phyloP scores from a whole-genome alignment of 2,329 filamentous ascomycete genomes.

The Trichophyton simii region DNA sequence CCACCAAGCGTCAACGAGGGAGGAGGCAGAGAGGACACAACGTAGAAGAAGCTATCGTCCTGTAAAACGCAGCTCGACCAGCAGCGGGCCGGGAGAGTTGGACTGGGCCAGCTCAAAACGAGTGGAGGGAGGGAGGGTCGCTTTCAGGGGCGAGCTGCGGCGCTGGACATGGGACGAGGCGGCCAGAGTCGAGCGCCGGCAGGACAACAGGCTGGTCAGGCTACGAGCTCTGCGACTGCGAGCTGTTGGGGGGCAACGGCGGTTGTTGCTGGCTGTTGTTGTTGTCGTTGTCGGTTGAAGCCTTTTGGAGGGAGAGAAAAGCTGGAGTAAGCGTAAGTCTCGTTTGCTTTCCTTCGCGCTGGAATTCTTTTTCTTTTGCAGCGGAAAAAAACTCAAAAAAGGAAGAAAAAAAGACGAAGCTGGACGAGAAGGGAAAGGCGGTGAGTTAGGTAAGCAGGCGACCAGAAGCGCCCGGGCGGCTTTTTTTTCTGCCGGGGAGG shows the following conservation, averaged over 20 bases:
- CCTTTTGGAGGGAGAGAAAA: too few species aligned
- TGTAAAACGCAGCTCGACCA: neutral
- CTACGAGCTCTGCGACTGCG: neutral
- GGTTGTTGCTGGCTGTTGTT: too few species aligned
- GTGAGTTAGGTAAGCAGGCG: neutral
- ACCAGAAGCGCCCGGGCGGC: neutral
- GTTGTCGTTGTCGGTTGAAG: too few species aligned
- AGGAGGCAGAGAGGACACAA: neutral
- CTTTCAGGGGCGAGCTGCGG: neutral
- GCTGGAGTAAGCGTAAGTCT: neutral
- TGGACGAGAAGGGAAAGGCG: neutral
- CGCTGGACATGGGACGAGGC: neutral
- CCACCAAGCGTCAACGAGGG: neutral
- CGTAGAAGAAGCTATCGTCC: neutral
- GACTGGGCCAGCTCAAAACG: neutral
- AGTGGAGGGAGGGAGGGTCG: neutral
- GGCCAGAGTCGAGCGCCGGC: neutral
- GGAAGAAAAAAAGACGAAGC: neutral
- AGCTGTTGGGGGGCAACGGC: too few species aligned
- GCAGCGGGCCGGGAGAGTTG: neutral
- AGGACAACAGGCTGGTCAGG: neutral
- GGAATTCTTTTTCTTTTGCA: neutral
- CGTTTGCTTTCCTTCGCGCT: neutral
- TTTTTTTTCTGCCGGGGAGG: neutral
- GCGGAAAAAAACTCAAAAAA: slow-evolving; percentile 4